Evolutionary conservation across 1,139 yeast species (phyloP).

Genomic region (Debaryomycetaceae sp.): DNA sequence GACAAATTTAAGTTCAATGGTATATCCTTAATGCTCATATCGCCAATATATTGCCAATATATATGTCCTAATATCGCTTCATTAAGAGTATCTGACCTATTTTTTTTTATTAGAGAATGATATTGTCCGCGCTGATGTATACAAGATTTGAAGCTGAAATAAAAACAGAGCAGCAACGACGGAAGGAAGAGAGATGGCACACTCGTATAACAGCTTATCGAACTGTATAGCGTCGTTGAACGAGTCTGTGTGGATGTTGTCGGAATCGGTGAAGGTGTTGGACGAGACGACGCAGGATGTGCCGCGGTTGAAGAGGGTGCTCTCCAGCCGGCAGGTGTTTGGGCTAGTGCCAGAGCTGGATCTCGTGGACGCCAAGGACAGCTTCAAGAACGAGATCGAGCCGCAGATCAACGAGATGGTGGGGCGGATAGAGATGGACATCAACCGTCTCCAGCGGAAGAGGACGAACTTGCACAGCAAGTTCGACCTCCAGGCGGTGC

Average conservation of each 20-base stretch:
- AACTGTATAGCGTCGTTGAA: constrained; percentile 29
- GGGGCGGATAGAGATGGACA: constrained; percentile 29
- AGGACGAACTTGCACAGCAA: constrained; percentile 27
- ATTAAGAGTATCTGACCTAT: neutral
- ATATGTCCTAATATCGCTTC: neutral
- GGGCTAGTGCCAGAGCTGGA: constrained; percentile 43
- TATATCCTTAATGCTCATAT: constrained; percentile 2
- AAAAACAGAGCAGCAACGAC: neutral
- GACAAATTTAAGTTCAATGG: constrained; percentile 2
- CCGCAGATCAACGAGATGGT: constrained; percentile 35
- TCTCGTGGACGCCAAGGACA: constrained; percentile 32
- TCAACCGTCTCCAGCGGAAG: constrained; percentile 24
- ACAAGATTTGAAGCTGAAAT: neutral
- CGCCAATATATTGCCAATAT: neutral
- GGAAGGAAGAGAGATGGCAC: constrained; percentile 6
- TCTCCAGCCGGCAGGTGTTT: constrained; percentile 35
- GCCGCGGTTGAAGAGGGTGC: constrained; percentile 29
- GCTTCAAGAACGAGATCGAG: constrained; percentile 25
- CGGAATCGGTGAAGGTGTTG: constrained; percentile 25
- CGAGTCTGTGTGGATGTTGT: constrained; percentile 29
- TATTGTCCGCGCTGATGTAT: neutral
- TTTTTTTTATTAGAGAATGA: neutral
- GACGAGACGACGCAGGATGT: constrained; percentile 34
- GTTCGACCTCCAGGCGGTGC: constrained; percentile 29
- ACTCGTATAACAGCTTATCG: constrained; percentile 12